These are phyloP conservation scores for Corynascus novoguineensis DNA, from an alignment of 495 filamentous ascomycete species.

Conservation along the genomic window DNA sequence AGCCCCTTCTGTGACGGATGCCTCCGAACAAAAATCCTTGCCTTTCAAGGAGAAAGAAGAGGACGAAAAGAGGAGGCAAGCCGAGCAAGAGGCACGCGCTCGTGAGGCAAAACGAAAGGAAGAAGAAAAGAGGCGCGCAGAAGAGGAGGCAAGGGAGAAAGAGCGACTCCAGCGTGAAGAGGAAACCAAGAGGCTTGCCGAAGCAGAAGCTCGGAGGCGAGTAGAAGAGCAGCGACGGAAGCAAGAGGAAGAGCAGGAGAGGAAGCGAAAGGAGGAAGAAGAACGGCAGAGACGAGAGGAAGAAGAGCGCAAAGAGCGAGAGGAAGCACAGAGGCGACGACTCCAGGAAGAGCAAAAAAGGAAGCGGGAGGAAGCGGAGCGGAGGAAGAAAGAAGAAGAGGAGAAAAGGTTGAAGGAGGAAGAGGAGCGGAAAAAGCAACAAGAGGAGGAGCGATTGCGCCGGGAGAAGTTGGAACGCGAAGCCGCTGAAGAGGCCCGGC, in stretches of 20 bases:
- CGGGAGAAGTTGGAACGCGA: conserved; percentile 38
- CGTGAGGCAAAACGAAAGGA: conserved; percentile 30
- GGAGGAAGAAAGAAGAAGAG: conserved; percentile 29
- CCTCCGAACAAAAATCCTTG: conserved; percentile 38
- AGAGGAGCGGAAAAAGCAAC: conserved; percentile 31
- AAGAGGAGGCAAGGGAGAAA: conserved; percentile 38
- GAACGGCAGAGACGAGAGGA: conserved; percentile 43
- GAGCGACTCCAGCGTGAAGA: conserved; percentile 21
- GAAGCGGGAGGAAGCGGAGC: conserved; percentile 47
- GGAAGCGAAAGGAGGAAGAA: conserved; percentile 26
- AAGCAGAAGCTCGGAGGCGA: conserved; percentile 34
- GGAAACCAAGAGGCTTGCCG: conserved; percentile 22
- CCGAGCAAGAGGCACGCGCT: conserved; percentile 23
- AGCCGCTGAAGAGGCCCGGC: conserved; percentile 42
- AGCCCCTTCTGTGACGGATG: conserved; percentile 19
- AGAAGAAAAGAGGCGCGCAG: conserved; percentile 21
- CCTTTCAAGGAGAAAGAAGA: conserved; percentile 43
- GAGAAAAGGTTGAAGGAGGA: conserved; percentile 33
- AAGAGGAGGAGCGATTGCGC: conserved; percentile 41
- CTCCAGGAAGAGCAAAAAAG: conserved; percentile 23
- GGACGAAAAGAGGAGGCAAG: conserved; percentile 42
- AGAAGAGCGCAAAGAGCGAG: conserved; percentile 43
- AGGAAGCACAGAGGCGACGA: conserved; percentile 31
- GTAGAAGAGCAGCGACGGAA: conserved; percentile 46
- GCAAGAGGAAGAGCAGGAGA: conserved; percentile 17